phyloP scores from a whole-genome alignment of 768 basidiomycete species.

The Solioccasus polychromus region DNA sequence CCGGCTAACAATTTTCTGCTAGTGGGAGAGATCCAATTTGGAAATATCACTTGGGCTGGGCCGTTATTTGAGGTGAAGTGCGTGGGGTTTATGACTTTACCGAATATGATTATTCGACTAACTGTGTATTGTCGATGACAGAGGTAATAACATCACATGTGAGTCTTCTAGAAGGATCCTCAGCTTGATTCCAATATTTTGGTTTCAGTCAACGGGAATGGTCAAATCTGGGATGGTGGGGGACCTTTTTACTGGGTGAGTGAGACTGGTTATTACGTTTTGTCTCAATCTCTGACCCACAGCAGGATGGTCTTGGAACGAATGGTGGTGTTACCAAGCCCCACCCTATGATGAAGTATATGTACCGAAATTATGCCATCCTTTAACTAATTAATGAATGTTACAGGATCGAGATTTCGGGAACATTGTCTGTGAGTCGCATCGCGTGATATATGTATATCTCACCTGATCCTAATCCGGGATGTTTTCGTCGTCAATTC shows the following conservation, averaged over 20 bases:
- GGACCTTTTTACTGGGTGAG: constrained; percentile 45
- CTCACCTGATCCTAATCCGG: constrained; percentile 12
- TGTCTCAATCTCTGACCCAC: neutral
- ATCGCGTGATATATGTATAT: neutral
- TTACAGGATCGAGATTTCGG: constrained; percentile 39
- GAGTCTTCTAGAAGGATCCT: too few species aligned
- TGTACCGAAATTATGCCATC: too few species aligned
- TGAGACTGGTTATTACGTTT: neutral
- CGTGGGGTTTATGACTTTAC: neutral
- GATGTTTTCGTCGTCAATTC: constrained; percentile 39
- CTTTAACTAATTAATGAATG: neutral
- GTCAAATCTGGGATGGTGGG: constrained; percentile 39
- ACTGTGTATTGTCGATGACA: too few species aligned
- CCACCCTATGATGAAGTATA: constrained; percentile 41
- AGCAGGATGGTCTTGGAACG: constrained; percentile 28
- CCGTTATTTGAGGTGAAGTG: constrained; percentile 49
- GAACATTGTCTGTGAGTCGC: constrained; percentile 36
- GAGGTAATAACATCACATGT: constrained; percentile 51
- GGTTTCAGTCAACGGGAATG: constrained; percentile 40
- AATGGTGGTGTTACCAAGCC: constrained; percentile 25
- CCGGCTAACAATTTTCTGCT: neutral
- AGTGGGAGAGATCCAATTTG: constrained; percentile 62
- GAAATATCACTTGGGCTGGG: constrained; percentile 48
- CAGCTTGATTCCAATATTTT: too few species aligned
- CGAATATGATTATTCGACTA: too few species aligned